Evolutionary conservation across 176 grass and related monocot species (phyloP).

Genomic region (Raddia distichophylla): DNA sequence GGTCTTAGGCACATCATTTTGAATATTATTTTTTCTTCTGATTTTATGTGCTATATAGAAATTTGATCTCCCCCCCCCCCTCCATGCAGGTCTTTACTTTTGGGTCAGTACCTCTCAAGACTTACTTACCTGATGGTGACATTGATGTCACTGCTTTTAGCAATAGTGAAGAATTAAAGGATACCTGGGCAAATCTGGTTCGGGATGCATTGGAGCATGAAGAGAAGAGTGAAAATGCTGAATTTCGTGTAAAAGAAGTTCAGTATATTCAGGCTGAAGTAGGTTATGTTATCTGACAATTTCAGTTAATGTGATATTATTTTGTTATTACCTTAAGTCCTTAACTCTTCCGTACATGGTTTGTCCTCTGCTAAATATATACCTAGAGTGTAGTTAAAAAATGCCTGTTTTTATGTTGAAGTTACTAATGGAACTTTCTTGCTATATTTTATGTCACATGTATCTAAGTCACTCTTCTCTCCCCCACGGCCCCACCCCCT

Average conservation of each 20-base stretch:
- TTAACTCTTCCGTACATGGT: not conserved
- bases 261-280: conserved; percentile 99
- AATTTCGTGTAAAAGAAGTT: conserved; percentile 91
- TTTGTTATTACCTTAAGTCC: not conserved
- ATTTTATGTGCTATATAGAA: conserved; percentile 22
- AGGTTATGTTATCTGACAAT: conserved; percentile 20
- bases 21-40: conserved; percentile 9
- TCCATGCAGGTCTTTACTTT: conserved; percentile 77
- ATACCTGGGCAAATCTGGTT: conserved; percentile 78
- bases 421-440: conserved; percentile 28
- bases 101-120: conserved; percentile 96
- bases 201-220: conserved; percentile 80
- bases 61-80: not conserved
- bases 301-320: conserved; percentile 6
- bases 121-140: conserved; percentile 98
- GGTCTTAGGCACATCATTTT: conserved; percentile 8
- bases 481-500: not conserved
- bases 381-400: not conserved
- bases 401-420: not conserved
- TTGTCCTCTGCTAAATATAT: conserved; percentile 3
- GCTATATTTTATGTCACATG: conserved; percentile 25
- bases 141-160: conserved; percentile 93
- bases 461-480: not conserved
- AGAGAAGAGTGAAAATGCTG: conserved; percentile 82
- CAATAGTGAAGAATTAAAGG: conserved; percentile 74